phyloP scores from a whole-genome alignment of 345 rosid species.

The Linum trigynum region DNA sequence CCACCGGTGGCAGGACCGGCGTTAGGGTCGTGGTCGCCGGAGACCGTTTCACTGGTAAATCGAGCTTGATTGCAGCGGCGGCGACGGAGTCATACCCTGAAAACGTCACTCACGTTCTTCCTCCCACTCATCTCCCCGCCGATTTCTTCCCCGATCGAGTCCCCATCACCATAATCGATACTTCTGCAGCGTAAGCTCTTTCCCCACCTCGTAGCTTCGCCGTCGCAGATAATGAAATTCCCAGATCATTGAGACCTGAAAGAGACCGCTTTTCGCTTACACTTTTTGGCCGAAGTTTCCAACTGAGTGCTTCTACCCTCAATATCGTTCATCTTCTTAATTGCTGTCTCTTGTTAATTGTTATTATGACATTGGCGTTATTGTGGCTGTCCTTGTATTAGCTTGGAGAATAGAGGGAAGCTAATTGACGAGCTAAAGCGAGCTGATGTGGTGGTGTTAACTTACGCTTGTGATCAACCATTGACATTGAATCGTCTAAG shows the following conservation, averaged over 20 bases:
- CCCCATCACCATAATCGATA: slow-evolving; percentile 73
- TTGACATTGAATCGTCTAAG: slow-evolving; percentile 49
- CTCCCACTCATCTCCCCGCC: slow-evolving; percentile 66
- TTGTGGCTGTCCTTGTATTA: slow-evolving; percentile 3
- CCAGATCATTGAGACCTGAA: neutral
- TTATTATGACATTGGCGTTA: neutral
- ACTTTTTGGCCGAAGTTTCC: no score
- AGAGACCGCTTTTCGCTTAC: neutral
- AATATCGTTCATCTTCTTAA: neutral
- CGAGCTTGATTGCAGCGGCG: slow-evolving; percentile 60
- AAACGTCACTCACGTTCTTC: slow-evolving; percentile 46
- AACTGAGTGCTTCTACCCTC: neutral
- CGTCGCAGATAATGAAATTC: neutral
- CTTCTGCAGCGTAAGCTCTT: slow-evolving; percentile 50
- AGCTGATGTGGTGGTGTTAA: slow-evolving; percentile 68
- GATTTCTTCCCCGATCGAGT: slow-evolving; percentile 61
- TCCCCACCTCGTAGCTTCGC: no score
- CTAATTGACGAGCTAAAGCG: slow-evolving; percentile 63
- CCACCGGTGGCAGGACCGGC: slow-evolving; percentile 37
- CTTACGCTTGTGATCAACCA: slow-evolving; percentile 68
- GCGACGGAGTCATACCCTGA: slow-evolving; percentile 63
- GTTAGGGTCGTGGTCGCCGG: slow-evolving; percentile 67
- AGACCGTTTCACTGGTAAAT: slow-evolving; percentile 68
- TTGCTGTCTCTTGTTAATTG: slow-evolving; percentile 3
- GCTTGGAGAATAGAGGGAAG: slow-evolving; percentile 63